These are phyloP conservation scores for Liriodendron chinense DNA, from an alignment of 164 flowering plant genomes.

Conservation along the genomic window DNA sequence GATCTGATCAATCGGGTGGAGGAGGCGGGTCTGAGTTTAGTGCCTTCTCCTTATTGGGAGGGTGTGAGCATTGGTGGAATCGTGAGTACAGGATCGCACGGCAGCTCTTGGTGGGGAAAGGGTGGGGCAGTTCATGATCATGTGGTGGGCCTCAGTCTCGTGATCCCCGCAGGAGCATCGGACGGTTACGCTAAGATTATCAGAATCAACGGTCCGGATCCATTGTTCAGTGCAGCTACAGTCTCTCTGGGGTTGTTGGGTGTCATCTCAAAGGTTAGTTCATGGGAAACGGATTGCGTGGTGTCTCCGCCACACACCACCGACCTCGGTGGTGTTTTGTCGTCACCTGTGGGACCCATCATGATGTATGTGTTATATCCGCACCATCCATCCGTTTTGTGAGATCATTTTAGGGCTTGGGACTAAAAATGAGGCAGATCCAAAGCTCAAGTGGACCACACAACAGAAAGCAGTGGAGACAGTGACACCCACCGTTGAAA, in stretches of 20 bases:
- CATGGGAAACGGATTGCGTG: no score
- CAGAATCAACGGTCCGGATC: constrained; percentile 30
- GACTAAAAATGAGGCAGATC: no score
- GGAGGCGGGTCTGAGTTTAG: constrained; percentile 61
- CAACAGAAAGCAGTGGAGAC: no score
- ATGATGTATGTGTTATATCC: no score
- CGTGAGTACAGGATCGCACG: constrained; percentile 75
- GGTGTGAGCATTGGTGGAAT: constrained; percentile 87
- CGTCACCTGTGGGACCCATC: no score
- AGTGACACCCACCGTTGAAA: no score
- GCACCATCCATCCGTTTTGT: no score
- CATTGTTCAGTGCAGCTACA: constrained; percentile 55
- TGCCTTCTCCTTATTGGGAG: constrained; percentile 87
- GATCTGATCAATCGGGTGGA: constrained; percentile 58
- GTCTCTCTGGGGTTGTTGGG: constrained; percentile 75
- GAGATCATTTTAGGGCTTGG: no score
- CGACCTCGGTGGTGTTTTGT: no score
- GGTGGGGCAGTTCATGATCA: constrained; percentile 86
- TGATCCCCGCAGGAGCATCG: constrained; percentile 53
- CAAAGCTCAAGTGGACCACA: no score
- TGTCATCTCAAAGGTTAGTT: constrained; percentile 74
- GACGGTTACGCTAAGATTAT: constrained; percentile 62
- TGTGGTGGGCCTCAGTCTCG: constrained; percentile 56
- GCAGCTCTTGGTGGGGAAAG: constrained; percentile 89
- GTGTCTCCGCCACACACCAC: no score